These are phyloP conservation scores for Physocladia obscura DNA, from an alignment of 192 early-diverging fungal species.

Conservation along the genomic window DNA sequence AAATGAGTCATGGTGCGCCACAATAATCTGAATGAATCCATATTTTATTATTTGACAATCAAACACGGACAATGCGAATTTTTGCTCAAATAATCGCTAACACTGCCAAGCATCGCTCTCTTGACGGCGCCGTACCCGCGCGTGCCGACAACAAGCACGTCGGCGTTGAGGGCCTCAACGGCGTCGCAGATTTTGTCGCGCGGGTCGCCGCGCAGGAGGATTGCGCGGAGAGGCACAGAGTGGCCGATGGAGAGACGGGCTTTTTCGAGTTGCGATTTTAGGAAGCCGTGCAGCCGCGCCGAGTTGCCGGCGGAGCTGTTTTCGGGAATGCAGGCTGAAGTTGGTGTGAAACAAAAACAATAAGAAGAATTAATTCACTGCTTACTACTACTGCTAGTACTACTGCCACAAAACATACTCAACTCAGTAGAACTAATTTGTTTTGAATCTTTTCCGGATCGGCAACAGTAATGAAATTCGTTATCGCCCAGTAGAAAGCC, in stretches of 20 bases:
- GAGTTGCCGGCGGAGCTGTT: slow-evolving; percentile 8
- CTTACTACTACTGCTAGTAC: too few relatives aligned
- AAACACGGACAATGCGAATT: slow-evolving; percentile 7
- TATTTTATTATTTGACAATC: slow-evolving; percentile 12
- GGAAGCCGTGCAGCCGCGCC: background rate
- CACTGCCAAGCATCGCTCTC: slow-evolving; percentile 41
- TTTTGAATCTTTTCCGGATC: slow-evolving; percentile 7
- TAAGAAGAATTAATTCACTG: background rate
- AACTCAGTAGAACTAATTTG: slow-evolving; percentile 10
- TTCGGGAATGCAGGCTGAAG: slow-evolving; percentile 6
- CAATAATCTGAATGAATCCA: too few relatives aligned
- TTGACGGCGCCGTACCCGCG: slow-evolving; percentile 59
- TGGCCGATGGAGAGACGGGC: background rate
- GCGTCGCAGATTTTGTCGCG: slow-evolving; percentile 37
- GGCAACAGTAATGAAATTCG: background rate
- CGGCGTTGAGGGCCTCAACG: slow-evolving; percentile 14
- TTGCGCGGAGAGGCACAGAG: slow-evolving; percentile 29
- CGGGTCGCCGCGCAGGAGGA: slow-evolving; percentile 50
- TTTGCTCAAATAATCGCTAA: slow-evolving; percentile 18
- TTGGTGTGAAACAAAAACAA: background rate
- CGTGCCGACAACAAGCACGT: slow-evolving; percentile 57
- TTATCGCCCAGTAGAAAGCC: slow-evolving; percentile 9
- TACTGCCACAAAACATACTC: too few relatives aligned
- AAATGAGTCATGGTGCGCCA: too few relatives aligned
- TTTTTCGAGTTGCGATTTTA: slow-evolving; percentile 3